Base-by-base conservation (phyloP, 495 filamentous ascomycete genomes). In the Tuber brumale region DNA sequence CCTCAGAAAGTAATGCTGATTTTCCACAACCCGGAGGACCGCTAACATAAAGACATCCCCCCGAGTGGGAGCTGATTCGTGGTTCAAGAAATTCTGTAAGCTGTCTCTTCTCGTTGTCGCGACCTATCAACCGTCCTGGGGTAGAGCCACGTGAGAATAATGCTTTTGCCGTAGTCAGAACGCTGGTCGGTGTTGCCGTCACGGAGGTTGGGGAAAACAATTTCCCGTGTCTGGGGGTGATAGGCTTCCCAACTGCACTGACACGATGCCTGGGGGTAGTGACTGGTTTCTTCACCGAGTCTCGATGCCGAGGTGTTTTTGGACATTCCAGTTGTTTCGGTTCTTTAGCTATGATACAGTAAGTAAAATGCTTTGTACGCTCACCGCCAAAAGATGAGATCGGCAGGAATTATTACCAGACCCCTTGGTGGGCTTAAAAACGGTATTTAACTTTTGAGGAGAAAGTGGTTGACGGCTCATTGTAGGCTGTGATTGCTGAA, bases 1-100 rank as follows among this genome's bases (percentile, higher is more conserved):
- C 88, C 80, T 97, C 92, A 74, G 90, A 89, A 72, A 97, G 89
- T 84, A 97, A 89, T 6, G 95, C 96, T 84, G 94, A 97, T 85
- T 99, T 99, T 10, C 95, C 95, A 7, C 96, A 98, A 1, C 95
- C 95, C 3, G 95, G 95, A 43, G 95, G 95, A 0, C 95, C 95
- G 79, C 94, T 97, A 79, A 99, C 90, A 82, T 99, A 99, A 51
- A 97, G 87, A 82, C 94, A 97, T n/a, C 94, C 93, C 71, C 92
- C 91, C 31, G 88, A 87, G 16, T 86, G 86, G 23, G 88, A 83
- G 18, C 87, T 84, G 16, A 91, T 84, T 76, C 91, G 89, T 57
- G 88, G 86, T 48, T 88, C 84, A 61, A 99, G 86, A 78, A 98
- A 97, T 0, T 79, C 79, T 6, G 85, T 83, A 37, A 99, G 85